Percentiles rank a stretch among this genome's conserved stretches.
phyloP scores from a whole-genome alignment of 495 filamentous ascomycete species.

The Tuber aestivum region DNA sequence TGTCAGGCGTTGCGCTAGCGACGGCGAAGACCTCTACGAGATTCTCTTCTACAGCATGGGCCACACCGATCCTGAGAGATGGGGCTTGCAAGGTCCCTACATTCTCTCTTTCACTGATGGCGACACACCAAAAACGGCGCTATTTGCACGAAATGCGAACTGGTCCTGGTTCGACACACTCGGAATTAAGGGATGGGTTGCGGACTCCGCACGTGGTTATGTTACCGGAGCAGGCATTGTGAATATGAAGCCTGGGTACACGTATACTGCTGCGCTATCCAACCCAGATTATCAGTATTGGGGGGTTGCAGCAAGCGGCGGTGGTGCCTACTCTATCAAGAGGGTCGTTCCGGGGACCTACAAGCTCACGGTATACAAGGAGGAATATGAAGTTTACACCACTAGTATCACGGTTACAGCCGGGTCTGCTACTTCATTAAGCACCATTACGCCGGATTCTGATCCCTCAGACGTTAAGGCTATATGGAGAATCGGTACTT shows the following conservation, averaged over 20 bases:
- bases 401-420: conserved; percentile 35
- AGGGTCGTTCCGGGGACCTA: conserved; percentile 42
- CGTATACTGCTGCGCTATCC: conserved; percentile 42
- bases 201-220: conserved; percentile 38
- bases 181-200: conserved; percentile 39
- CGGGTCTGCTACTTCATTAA: conserved; percentile 36
- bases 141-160: conserved; percentile 36
- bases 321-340: conserved; percentile 36
- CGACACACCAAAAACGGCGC: conserved; percentile 37
- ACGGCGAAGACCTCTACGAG: conserved; percentile 24
- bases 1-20: conserved; percentile 16
- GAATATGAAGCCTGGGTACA: conserved; percentile 28
- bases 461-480: conserved; percentile 33
- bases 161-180: conserved; percentile 44
- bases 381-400: conserved; percentile 41
- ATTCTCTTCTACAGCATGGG: conserved; percentile 51
- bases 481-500: conserved; percentile 34
- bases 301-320: conserved; percentile 28
- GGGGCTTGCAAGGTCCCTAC: conserved; percentile 44
- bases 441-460: conserved; percentile 38
- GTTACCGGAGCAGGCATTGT: conserved; percentile 39
- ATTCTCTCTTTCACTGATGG: conserved; percentile 42
- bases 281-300: conserved; percentile 42
- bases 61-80: conserved; percentile 41
- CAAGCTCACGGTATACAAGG: conserved; percentile 42